phyloP scores from a whole-genome alignment of 2,329 filamentous ascomycete genomes.

The Claviceps spartinae region DNA sequence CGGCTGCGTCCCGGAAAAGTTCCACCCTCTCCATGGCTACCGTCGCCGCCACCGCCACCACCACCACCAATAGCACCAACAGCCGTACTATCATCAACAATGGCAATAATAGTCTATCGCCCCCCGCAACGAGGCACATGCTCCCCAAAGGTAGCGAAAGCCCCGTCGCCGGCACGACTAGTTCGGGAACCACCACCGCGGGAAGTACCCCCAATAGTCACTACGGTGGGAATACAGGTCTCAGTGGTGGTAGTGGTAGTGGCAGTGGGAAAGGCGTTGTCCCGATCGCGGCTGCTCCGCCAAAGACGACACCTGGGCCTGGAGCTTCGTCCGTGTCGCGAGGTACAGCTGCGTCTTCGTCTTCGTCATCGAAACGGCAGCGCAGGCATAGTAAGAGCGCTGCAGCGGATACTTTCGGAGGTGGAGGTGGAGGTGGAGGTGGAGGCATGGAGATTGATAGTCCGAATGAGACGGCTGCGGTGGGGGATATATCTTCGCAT shows the following conservation, averaged over 20 bases:
- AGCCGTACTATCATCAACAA: not conserved
- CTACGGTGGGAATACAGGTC: constrained; percentile 36
- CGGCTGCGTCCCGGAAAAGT: constrained; percentile 48
- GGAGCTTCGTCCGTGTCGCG: constrained; percentile 38
- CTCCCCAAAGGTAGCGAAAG: constrained; percentile 45
- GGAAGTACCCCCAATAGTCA: constrained; percentile 54
- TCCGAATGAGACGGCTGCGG: constrained; percentile 46
- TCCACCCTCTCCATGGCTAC: constrained; percentile 46
- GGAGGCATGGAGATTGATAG: constrained; percentile 51
- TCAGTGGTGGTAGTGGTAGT: constrained; percentile 31
- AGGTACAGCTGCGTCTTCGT: constrained; percentile 38
- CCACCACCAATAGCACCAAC: constrained; percentile 8
- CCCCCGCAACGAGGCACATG: constrained; percentile 36
- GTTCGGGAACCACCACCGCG: constrained; percentile 44
- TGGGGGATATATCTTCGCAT: constrained; percentile 40
- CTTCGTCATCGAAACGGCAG: constrained; percentile 74
- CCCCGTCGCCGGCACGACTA: constrained; percentile 33
- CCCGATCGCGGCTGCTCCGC: constrained; percentile 79
- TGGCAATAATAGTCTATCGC: constrained; percentile 32
- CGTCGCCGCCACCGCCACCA: constrained; percentile 15
- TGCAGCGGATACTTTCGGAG: constrained; percentile 22
- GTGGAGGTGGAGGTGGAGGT: too few species aligned
- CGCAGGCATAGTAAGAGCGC: constrained; percentile 67
- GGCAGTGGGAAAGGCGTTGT: constrained; percentile 68
- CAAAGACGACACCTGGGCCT: constrained; percentile 55